Conservation (phyloP, 2,329 filamentous ascomycete species). For the Colletotrichum filicis region DNA sequence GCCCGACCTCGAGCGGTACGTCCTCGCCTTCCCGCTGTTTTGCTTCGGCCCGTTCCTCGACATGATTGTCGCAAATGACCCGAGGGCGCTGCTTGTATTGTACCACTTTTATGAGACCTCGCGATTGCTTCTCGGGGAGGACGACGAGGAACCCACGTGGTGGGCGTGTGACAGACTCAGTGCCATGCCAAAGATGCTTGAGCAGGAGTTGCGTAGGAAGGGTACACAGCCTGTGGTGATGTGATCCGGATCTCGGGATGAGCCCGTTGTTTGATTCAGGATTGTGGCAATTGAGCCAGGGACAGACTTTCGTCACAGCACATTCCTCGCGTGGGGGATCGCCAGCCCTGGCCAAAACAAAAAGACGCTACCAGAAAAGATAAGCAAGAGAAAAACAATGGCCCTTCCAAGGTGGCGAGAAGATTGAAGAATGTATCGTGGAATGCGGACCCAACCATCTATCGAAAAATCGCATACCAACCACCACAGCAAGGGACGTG, state of each 20-base stretch:
- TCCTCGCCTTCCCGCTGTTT: constrained; percentile 43
- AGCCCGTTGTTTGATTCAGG: background rate
- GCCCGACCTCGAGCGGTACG: constrained; percentile 40
- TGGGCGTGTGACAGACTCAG: constrained; percentile 39
- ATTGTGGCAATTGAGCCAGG: background rate
- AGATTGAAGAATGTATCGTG: background rate
- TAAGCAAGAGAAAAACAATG: background rate
- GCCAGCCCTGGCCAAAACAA: no score
- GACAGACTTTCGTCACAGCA: background rate
- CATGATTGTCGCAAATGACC: constrained; percentile 39
- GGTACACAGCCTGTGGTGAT: background rate
- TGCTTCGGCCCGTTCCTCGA: constrained; percentile 40
- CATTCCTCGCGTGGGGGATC: background rate
- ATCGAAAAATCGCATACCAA: background rate
- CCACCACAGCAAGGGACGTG: background rate
- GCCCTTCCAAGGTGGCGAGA: no score
- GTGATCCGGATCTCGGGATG: background rate
- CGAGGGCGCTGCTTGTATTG: constrained; percentile 41
- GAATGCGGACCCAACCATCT: background rate
- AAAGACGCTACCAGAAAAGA: background rate
- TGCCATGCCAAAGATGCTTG: constrained; percentile 34
- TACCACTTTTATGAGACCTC: constrained; percentile 41
- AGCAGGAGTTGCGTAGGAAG: background rate
- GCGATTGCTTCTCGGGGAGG: constrained; percentile 34
- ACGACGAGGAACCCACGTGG: constrained; percentile 36